These are phyloP conservation scores for Cercospora sp. DNA, from an alignment of 2,329 filamentous ascomycete species.

Conservation along the genomic window DNA sequence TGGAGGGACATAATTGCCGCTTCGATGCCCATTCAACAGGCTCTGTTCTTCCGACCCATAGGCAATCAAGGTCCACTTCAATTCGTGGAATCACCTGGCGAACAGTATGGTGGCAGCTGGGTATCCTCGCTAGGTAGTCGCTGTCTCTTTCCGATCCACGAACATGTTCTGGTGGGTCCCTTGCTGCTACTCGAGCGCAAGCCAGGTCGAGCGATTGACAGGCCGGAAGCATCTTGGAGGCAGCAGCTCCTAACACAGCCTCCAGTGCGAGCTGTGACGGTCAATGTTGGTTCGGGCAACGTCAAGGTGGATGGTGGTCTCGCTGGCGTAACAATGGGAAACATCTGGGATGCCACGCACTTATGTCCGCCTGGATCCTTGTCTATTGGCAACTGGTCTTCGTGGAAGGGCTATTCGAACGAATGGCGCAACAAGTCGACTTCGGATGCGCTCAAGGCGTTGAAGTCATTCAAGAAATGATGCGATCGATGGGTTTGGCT, in stretches of 20 bases:
- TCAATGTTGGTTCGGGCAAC: background rate
- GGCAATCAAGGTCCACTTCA: background rate
- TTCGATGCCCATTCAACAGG: conserved; percentile 19
- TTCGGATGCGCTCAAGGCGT: background rate
- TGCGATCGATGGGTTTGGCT: background rate
- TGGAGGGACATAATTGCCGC: conserved; percentile 17
- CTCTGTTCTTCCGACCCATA: conserved; percentile 21
- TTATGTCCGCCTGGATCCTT: background rate
- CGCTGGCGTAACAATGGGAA: background rate
- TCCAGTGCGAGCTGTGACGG: background rate
- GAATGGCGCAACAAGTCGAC: background rate
- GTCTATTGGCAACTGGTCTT: conserved; percentile 2
- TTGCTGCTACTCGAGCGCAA: background rate
- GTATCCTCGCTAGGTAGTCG: background rate
- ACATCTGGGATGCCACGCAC: background rate
- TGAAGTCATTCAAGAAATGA: background rate
- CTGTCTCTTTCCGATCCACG: background rate
- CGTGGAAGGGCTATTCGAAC: background rate
- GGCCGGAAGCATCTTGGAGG: conserved; percentile 18
- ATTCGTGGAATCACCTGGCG: background rate
- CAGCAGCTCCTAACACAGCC: conserved; percentile 18
- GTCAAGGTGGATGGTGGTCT: background rate
- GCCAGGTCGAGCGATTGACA: background rate
- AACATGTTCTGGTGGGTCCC: background rate
- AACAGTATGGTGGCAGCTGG: conserved; percentile 3